phyloP scores from a whole-genome alignment of 495 filamentous ascomycete genomes.

The Penicillium desertorum region DNA sequence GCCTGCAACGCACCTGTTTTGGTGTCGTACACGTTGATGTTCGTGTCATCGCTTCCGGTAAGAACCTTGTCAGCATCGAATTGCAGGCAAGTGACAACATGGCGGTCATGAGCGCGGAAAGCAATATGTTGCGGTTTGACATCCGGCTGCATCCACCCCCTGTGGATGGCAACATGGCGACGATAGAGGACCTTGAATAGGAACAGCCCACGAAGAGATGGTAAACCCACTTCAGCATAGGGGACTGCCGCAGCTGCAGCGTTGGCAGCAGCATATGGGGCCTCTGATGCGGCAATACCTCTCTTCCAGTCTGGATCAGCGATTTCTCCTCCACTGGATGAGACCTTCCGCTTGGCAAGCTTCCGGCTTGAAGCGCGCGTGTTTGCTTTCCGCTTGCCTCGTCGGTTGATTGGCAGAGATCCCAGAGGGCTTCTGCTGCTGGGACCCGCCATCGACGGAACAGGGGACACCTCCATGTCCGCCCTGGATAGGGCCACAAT shows the following conservation, averaged over 20 bases:
- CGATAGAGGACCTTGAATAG: slow-evolving; percentile 97
- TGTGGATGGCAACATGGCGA: slow-evolving; percentile 81
- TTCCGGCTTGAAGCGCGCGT: slow-evolving; percentile 48
- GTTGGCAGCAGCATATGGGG: slow-evolving; percentile 81
- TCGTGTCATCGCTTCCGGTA: slow-evolving; percentile 95
- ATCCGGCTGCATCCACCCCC: slow-evolving; percentile 84
- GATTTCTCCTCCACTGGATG: slow-evolving; percentile 41
- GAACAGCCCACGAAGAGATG: slow-evolving; percentile 76
- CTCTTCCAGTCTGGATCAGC: slow-evolving; percentile 47
- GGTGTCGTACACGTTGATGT: slow-evolving; percentile 98
- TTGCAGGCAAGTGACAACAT: slow-evolving; percentile 96
- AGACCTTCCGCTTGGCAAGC: slow-evolving; percentile 56
- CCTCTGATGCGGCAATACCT: slow-evolving; percentile 56
- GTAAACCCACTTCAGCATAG: slow-evolving; percentile 75
- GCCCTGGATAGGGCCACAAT: slow-evolving; percentile 42
- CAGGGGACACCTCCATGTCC: slow-evolving; percentile 46
- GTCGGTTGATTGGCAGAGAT: slow-evolving; percentile 32
- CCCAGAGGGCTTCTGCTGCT: slow-evolving; percentile 27
- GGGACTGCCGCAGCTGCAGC: slow-evolving; percentile 79
- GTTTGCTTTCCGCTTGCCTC: slow-evolving; percentile 56
- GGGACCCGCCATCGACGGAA: slow-evolving; percentile 28
- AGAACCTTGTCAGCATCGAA: slow-evolving; percentile 98
- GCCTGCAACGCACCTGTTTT: slow-evolving; percentile 84
- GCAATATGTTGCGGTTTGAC: slow-evolving; percentile 91
- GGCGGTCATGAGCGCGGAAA: slow-evolving; percentile 90